Evolutionary conservation across 306 rosid species (phyloP), one percentile per base, ranked within the genome.

Genomic region (Rubus idaeus): DNA sequence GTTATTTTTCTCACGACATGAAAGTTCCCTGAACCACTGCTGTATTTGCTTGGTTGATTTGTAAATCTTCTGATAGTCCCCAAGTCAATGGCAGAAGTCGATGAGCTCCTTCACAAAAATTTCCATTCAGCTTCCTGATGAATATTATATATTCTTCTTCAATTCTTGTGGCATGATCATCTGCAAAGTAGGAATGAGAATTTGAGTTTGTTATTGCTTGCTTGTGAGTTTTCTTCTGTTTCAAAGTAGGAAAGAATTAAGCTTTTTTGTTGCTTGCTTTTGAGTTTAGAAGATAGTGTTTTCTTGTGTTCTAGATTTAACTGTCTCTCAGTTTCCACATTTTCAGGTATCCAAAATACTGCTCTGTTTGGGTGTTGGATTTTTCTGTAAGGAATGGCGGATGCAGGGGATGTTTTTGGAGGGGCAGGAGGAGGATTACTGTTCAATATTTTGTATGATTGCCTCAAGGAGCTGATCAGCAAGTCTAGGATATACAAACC

Each of bases 371-470:
- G 30, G 5, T 37, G 47, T 63, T 39, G 35, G 51, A 66, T 66
- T 41, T 42, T 66, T 17, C 50, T 66, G 52, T 39, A n/a, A 58
- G 21, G 57, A 60, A 74, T 74, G 77, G 5, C 2, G 26, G 70
- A 35, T 44, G 35, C 2, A 1, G 58, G 0, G 1, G 45, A 35
- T 7, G 57, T 74, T 9, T 3, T 44, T 41, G 77, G 18, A 17
- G 77, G 77, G 68, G 70, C 46, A 45, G 77, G 10, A 60, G 69
- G 65, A 17, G 77, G 77, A 30, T 4, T 39, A 16, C 12, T 46
- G 1, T 74, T 45, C 45, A 58, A 0, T 60, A 7, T 0, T 12
- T 7, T 60, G 46, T 74, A 26, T 60, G 46, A 45, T 3, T 0
- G 12, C 44, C 69, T 74, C 18, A 17, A 60, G 14, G 56, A 60